Evolutionary conservation across 2,329 filamentous ascomycete species (phyloP).

Genomic region (Gyromitra esculenta): DNA sequence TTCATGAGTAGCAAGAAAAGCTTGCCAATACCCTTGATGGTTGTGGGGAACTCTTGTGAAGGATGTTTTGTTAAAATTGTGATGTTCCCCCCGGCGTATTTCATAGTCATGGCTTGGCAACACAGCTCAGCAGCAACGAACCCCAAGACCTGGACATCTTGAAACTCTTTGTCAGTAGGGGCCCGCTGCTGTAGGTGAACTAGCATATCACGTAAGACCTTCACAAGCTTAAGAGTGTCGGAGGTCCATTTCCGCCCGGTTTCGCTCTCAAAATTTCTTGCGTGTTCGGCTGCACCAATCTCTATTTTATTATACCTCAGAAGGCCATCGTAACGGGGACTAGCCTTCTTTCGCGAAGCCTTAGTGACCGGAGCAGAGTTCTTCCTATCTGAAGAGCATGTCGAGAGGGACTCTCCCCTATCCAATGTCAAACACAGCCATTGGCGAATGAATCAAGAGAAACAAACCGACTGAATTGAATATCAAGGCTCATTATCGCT

Average conservation of each 20-base stretch:
- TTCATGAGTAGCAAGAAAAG: constrained; percentile 9
- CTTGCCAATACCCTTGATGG: neutral
- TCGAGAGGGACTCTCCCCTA: constrained; percentile 6
- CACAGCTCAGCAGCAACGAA: neutral
- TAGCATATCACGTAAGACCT: constrained; percentile 27
- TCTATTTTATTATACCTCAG: neutral
- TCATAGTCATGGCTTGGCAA: neutral
- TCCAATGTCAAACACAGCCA: neutral
- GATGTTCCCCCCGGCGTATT: constrained; percentile 1
- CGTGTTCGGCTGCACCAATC: constrained; percentile 12
- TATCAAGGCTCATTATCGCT: neutral
- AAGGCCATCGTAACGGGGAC: constrained; percentile 21
- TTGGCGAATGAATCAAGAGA: neutral
- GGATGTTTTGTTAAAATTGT: neutral
- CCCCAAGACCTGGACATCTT: neutral
- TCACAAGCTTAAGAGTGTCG: constrained; percentile 4
- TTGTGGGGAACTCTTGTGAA: neutral
- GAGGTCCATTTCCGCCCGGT: neutral
- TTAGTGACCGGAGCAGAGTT: neutral
- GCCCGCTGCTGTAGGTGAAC: neutral
- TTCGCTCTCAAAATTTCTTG: neutral
- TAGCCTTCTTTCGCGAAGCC: constrained; percentile 5
- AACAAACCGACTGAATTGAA: constrained; percentile 8
- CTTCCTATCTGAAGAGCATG: neutral
- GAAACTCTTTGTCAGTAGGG: neutral